A percentile compares a stretch with the other conserved stretches of the same genome.
Evolutionary conservation across 805 yeast genomes (phyloP).

Genomic region (Candida khao-thaluensis): DNA sequence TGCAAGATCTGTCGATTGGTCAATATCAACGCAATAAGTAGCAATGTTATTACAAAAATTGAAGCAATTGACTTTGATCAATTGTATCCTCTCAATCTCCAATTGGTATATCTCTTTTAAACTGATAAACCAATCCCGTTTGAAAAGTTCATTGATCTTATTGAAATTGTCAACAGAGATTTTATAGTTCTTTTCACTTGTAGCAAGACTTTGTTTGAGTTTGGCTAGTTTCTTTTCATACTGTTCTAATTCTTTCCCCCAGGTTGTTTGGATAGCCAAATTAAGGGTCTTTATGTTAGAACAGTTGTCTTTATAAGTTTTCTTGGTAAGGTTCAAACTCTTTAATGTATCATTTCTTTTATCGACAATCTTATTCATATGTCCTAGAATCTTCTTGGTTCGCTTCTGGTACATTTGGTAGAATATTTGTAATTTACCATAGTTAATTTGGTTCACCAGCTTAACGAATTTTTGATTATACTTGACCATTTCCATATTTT

Average conservation of each 20-base stretch:
- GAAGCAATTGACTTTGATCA: conserved; percentile 71
- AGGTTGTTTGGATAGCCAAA: conserved; percentile 63
- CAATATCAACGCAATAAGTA: conserved; percentile 74
- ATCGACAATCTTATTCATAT: conserved; percentile 52
- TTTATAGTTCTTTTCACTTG: conserved; percentile 56
- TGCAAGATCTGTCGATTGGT: conserved; percentile 70
- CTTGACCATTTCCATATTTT: conserved; percentile 57
- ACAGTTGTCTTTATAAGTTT: conserved; percentile 57
- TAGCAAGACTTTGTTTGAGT: conserved; percentile 41
- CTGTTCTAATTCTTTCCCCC: conserved; percentile 71
- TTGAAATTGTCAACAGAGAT: conserved; percentile 51
- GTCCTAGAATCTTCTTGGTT: conserved; percentile 55
- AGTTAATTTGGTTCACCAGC: conserved; percentile 47
- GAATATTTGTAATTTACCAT: conserved; percentile 53
- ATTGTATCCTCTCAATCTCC: conserved; percentile 72
- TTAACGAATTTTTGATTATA: conserved; percentile 56
- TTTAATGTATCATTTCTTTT: conserved; percentile 40
- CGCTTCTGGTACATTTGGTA: conserved; percentile 50
- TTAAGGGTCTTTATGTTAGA: conserved; percentile 55
- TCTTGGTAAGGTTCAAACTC: conserved; percentile 39
- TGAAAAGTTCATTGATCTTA: conserved; percentile 61
- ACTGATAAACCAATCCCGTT: conserved; percentile 66
- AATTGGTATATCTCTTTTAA: conserved; percentile 62
- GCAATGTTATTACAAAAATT: conserved; percentile 74
- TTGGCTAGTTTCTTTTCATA: conserved; percentile 55